Evolutionary conservation across 2,329 filamentous ascomycete genomes (phyloP), one percentile per base, ranked within the genome.

Genomic region (Colletotrichum echinochloae): DNA sequence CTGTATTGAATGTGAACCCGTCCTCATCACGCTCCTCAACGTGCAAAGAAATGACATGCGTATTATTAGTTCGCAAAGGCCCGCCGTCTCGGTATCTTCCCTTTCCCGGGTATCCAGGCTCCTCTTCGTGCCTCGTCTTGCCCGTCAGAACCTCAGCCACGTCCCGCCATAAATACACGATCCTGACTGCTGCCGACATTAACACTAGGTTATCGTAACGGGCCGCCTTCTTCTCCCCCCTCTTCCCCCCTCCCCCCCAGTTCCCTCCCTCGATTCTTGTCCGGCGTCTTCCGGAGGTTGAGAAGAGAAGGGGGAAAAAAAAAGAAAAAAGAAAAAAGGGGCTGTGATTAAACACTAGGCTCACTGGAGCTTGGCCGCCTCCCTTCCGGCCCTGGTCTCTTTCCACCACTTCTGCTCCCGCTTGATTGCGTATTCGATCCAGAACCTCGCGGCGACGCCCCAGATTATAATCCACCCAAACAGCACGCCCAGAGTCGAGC

Each of bases 401-500:
- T 67, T 70, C 67, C 67, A 70, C 67, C 67, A 70, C 28, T 67
- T 70, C 59, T 67, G 20, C 26, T 70, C 67, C 2, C 67, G 65
- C 44, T 67, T 70, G 64, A 70, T 67, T 11, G 67, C 67, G 30
- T 39, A 59, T 3, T 70, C 64, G 35, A 70, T 67, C 67, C 67
- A 70, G 16, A 70, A 57, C 35, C 52, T 70, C 30, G 67, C 67
- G 16, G 57, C 20, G 14, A 70, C 64, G 33, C 64, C 67, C 67
- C 67, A 70, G 14, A 70, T 56, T 54, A 70, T 70, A 37, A 70
- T 70, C 67, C 67, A 70, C 7, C 67, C 67, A 18, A 70, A 70
- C 37, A 70, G 30, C 14, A 70, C 67, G 3, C 67, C 67, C 44
- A 70, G 11, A 14, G 67, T 57, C 4, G 67, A 67, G 44, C 67